phyloP scores from a whole-genome alignment of 139 green algal species.

The Chlamydomonas eustigma region DNA sequence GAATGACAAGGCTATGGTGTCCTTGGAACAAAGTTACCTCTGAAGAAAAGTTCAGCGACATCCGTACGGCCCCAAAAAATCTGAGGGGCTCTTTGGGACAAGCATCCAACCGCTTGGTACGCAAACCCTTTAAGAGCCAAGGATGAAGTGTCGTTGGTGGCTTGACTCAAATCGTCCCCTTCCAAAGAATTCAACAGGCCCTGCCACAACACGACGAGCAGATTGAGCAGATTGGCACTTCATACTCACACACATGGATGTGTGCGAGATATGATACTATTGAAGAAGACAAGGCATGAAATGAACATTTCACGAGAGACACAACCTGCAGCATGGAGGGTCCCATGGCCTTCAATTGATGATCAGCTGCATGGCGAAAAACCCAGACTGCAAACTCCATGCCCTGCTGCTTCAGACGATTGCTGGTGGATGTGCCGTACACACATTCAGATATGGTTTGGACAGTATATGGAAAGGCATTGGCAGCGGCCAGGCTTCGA shows the following conservation, averaged over 20 bases:
- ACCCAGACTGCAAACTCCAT: slow-evolving; percentile 90
- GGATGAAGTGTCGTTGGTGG: slow-evolving; percentile 1
- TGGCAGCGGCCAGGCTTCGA: slow-evolving; percentile 70
- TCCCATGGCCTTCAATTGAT: slow-evolving; percentile 60
- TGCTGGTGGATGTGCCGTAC: slow-evolving; percentile 9
- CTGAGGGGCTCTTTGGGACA: slow-evolving; percentile 52
- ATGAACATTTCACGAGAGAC: too few species aligned
- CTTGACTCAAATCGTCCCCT: background rate
- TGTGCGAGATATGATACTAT: too few species aligned
- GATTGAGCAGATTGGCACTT: too few species aligned
- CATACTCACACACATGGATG: too few species aligned
- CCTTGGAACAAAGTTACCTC: too few species aligned
- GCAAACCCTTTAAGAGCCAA: slow-evolving; percentile 67
- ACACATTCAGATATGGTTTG: slow-evolving; percentile 36
- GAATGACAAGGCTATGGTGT: too few species aligned
- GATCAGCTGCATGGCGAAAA: slow-evolving; percentile 62
- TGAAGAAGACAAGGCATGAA: too few species aligned
- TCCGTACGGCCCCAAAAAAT: slow-evolving; percentile 41
- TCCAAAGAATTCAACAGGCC: slow-evolving; percentile 56
- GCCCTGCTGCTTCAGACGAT: slow-evolving; percentile 30
- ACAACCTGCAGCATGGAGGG: slow-evolving; percentile 43
- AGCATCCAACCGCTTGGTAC: slow-evolving; percentile 59
- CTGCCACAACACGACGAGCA: too few species aligned
- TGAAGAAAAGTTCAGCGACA: slow-evolving; percentile 53
- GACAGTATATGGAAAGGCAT: slow-evolving; percentile 61